phyloP scores from a whole-genome alignment of 192 early-diverging fungal genomes.

The Mortierella claussenii region DNA sequence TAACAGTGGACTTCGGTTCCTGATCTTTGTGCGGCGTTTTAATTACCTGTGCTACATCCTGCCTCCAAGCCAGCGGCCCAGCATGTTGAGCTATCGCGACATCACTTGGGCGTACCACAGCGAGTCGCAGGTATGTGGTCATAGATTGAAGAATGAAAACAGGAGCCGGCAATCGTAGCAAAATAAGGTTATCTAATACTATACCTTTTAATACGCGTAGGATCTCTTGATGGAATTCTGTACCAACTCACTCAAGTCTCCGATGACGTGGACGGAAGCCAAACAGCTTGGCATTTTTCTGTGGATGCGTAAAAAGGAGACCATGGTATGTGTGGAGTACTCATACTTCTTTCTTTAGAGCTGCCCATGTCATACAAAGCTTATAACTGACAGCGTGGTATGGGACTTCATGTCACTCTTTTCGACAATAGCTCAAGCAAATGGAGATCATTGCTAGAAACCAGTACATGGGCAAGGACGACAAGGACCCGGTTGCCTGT shows the following conservation, averaged over 20 bases:
- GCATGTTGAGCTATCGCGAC: conserved; percentile 72
- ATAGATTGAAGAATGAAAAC: no score
- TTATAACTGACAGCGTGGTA: conserved; percentile 2
- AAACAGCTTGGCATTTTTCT: conserved; percentile 84
- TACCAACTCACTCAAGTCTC: conserved; percentile 60
- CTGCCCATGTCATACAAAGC: background rate
- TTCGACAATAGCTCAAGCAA: conserved; percentile 65
- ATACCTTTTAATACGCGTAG: no score
- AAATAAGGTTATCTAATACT: no score
- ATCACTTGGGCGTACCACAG: conserved; percentile 88
- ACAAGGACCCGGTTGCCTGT: conserved; percentile 87
- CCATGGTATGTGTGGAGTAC: conserved; percentile 62
- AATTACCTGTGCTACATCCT: conserved; percentile 68
- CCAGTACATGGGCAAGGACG: conserved; percentile 78
- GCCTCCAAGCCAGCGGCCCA: conserved; percentile 56
- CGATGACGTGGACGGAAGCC: conserved; percentile 85
- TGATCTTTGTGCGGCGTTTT: conserved; percentile 77
- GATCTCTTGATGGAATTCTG: conserved; percentile 74
- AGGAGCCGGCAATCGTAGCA: no score
- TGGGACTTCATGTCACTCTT: no score
- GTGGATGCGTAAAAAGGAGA: conserved; percentile 84
- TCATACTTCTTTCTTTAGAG: background rate
- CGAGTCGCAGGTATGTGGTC: conserved; percentile 92
- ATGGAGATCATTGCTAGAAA: conserved; percentile 92
- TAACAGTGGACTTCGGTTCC: conserved; percentile 86